Evolutionary conservation across 2,329 filamentous ascomycete genomes (phyloP), one percentile per base, ranked within the genome.

Genomic region (Phyllosticta paracitricarpa): DNA sequence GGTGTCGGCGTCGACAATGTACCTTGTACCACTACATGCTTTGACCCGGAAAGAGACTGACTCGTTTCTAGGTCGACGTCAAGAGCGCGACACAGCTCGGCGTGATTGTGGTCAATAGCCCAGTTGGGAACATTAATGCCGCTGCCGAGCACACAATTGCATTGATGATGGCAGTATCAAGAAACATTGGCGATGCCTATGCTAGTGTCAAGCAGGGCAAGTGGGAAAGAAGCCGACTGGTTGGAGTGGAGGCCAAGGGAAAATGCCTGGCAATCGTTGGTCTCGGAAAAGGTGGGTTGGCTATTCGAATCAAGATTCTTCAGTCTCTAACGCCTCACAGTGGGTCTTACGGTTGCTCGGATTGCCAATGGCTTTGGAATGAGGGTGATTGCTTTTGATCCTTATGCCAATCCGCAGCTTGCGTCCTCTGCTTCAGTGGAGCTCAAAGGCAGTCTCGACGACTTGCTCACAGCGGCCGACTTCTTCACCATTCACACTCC

Each of bases 401-500:
- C 89, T 0, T 93, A 91, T 70, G 89, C 89, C 1, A 89, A 87
- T 64, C 79, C 82, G 0, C 84, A 87, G n/a, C 80, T 92, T 51
- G 89, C 89, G 2, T 78, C 80, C 3, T 81, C 86, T 22, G 86
- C 85, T 1, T 86, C 85, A 6, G 88, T 91, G 6, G 80, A 80
- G 52, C 74, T 90, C 1, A 78, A 85, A n/a, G 68, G 78, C 2
- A 79, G 77, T 1, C 75, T 91, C 19, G 74, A 78, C 2, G 82
- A 83, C 24, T 75, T 93, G 14, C 78, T 94, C 14, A 81, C 84
- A 1, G 77, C 79, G 26, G 83, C 86, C 0, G 89, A 93, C 72
- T 92, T 93, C 69, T 70, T 94, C 63, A 92, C 89, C 0, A 85
- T 93, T 9, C 89, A 94, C 69, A 93, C 89, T 0, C 90, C 90